phyloP scores from a whole-genome alignment of 129 eudicot genomes.

The Centaurea solstitialis region DNA sequence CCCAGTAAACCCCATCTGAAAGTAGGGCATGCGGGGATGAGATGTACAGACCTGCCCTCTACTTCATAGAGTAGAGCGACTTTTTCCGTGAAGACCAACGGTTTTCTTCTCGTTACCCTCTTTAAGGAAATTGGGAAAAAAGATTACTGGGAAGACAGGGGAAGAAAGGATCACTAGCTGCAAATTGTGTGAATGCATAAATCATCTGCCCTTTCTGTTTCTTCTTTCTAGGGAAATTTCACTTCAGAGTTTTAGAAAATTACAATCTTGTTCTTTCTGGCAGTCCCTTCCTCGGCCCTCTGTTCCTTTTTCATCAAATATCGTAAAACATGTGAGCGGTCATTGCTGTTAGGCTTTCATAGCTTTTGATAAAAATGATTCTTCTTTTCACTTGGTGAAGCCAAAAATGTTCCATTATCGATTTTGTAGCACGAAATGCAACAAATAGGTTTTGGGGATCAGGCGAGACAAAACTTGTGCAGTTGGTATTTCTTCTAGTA shows the following conservation, averaged over 20 bases:
- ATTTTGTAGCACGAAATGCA: constrained; percentile 5
- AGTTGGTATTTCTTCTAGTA: not conserved
- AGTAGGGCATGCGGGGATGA: not conserved
- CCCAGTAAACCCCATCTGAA: not conserved
- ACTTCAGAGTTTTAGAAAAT: not conserved
- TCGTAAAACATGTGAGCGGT: not conserved
- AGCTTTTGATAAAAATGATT: not conserved
- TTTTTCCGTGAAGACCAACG: not conserved
- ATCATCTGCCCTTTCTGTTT: not conserved
- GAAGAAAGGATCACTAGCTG: constrained; percentile 40
- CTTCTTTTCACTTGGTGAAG: not conserved
- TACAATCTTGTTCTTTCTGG: not conserved
- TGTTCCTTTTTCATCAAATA: not conserved
- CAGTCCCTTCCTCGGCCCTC: not conserved
- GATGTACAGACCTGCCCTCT: not conserved
- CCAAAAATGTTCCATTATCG: not conserved
- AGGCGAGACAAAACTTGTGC: not conserved
- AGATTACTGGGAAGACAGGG: constrained; percentile 31
- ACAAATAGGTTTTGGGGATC: not conserved
- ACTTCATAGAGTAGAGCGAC: not conserved
- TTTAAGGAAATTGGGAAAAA: constrained; percentile 19
- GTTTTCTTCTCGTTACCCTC: constrained; percentile 1
- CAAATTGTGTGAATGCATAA: constrained; percentile 20
- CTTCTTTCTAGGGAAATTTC: not conserved
- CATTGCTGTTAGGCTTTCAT: not conserved